Base-by-base conservation (phyloP, 371 early-diverging fungal genomes). In the Homolaphlyctis polyrhiza region DNA sequence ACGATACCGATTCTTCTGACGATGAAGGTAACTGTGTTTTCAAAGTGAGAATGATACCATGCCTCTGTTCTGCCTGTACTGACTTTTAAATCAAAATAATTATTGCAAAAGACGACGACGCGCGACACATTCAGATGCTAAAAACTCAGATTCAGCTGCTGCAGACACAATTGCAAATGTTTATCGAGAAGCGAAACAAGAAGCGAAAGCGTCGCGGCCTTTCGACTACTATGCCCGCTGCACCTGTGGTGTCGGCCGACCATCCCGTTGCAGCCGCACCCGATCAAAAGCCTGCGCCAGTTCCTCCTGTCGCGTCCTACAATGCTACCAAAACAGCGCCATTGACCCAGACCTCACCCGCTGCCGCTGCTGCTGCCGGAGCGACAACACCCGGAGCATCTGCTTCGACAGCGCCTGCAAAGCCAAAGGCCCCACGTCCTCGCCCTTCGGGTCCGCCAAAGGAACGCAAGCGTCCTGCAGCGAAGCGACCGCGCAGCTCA, bases 71-170 rank as follows among this genome's bases (percentile, higher is more conserved):
- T 8, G 45, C 14, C 45, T 45, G 13, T 13, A 45, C n/a, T 13
- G 13, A 14, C 45, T 43, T 43, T 14, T 14, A 14, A n/a, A 13
- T 13, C n/a, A 13, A 43, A 43, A 43, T n/a, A 13, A 13, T 43
- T n/a, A 13, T 35, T 48, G 3, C 27, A 27, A 62, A 83, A n/a
- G n/a, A 83, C 36, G 74, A 76, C 21, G 84, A 86, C 63, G 87
- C 87, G 58, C 71, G 82, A 49, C 85, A 89, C 58, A 76, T 90
- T 57, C 78, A 80, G 35, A 78, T 80, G 36, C 75, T 89, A 58
- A 77, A 87, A 25, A 80, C 82, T 58, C 84, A 88, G 67, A 66
- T 86, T n/a, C 83, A 82, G 30, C 29, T 66, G 1, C 64, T 72
- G 28, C 49, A 65, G n/a, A 28, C 62, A 5, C 68, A 72, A 59